Percentiles rank a stretch among this genome's conserved stretches.
Conservation (phyloP, 2,329 filamentous ascomycete genomes). For the Aspergillus transmontanensis region DNA sequence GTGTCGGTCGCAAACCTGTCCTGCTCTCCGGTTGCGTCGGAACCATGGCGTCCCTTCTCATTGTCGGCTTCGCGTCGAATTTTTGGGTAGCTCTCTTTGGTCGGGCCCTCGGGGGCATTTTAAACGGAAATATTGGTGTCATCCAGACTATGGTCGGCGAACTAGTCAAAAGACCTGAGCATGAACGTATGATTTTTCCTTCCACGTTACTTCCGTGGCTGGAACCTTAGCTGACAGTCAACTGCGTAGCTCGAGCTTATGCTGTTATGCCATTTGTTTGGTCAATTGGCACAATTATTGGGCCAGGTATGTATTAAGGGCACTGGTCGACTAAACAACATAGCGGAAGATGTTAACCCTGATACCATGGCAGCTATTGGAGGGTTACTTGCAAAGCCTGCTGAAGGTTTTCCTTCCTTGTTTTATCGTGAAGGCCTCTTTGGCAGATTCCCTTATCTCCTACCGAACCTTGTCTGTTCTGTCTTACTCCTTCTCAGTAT, state of each 20-base stretch:
- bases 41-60: conserved; percentile 78
- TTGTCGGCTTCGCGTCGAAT: conserved; percentile 80
- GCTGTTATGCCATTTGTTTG: conserved; percentile 94
- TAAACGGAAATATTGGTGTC: conserved; percentile 91
- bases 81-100: conserved; percentile 82
- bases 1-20: conserved; percentile 81
- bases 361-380: conserved; percentile 64
- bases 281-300: conserved; percentile 86
- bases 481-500: conserved; percentile 76
- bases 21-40: conserved; percentile 79
- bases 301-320: conserved; percentile 54
- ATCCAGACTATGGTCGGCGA: conserved; percentile 94
- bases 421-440: conserved; percentile 74
- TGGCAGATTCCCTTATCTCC: conserved; percentile 77
- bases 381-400: conserved; percentile 80
- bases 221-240: conserved; percentile 12
- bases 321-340: background rate
- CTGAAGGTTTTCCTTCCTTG: conserved; percentile 68
- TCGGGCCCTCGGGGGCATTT: conserved; percentile 73
- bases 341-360: conserved; percentile 15
- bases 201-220: background rate
- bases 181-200: conserved; percentile 68
- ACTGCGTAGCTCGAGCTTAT: conserved; percentile 70
- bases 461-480: conserved; percentile 87
- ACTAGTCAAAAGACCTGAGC: conserved; percentile 77